These are phyloP conservation scores for Cordyceps fumosorosea DNA, from an alignment of 2,329 filamentous ascomycete genomes.

Conservation along the genomic window DNA sequence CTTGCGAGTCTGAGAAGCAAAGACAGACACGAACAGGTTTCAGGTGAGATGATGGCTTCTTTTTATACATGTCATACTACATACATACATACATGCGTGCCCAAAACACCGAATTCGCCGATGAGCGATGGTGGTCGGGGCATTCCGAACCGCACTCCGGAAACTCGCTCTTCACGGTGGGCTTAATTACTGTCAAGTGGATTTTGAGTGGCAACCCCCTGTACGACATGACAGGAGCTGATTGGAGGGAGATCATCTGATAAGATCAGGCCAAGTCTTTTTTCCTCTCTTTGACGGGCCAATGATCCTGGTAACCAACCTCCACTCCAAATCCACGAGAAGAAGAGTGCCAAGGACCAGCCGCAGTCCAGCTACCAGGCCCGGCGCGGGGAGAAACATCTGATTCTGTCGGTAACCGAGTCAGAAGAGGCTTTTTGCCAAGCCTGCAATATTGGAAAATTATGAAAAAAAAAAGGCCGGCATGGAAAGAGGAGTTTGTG, in stretches of 20 bases:
- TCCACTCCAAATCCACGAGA: not conserved
- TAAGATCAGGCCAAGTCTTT: not conserved
- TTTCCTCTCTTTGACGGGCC: no score
- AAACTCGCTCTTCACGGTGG: not conserved
- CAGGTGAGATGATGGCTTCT: not conserved
- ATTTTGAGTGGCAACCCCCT: not conserved
- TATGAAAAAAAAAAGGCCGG: no score
- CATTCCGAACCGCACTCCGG: not conserved
- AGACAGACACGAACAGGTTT: not conserved
- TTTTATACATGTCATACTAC: no score
- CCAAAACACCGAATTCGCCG: not conserved
- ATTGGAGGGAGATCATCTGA: conserved; percentile 7
- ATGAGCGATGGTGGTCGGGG: not conserved
- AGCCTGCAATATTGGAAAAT: not conserved
- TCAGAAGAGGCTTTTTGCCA: not conserved
- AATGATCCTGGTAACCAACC: not conserved
- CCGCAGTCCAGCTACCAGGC: not conserved
- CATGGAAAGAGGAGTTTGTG: not conserved
- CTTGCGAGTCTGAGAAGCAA: not conserved
- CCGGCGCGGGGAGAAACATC: not conserved
- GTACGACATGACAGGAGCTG: not conserved
- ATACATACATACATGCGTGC: not conserved
- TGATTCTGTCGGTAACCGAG: conserved; percentile 4
- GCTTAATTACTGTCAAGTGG: not conserved
- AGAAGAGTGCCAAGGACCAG: not conserved